Base-by-base conservation (phyloP, 2,329 filamentous ascomycete genomes). In the Fusarium floridanum region DNA sequence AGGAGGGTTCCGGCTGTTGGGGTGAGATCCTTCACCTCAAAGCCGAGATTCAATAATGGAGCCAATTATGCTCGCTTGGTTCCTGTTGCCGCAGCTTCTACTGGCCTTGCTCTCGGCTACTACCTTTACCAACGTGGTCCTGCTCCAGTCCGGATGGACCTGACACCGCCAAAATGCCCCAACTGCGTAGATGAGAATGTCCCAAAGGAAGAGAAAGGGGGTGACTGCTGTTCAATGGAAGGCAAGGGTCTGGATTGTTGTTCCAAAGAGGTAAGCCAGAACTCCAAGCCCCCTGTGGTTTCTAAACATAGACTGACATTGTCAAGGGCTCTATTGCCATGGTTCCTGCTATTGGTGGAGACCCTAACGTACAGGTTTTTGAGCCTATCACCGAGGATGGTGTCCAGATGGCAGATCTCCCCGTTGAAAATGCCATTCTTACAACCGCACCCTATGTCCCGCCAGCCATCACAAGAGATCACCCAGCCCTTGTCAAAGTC, bases 101-200 rank as follows among this genome's bases (percentile, higher is more conserved):
- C 62, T 3, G 50, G 62, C 17, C 24, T 65, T 22, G 53, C 50
- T 22, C 14, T 59, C 53, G 53, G 50, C 8, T 41, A n/a, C 32
- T 60, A 60, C 43, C 50, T 65, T 7, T 65, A 65, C 50, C 50
- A 22, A 16, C 53, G 48, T n/a, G 29, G 39, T 12, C 10, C 27
- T 6, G 4, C n/a, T 4, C 62, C 62, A 14, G 50, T 20, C 27
- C 20, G 17, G 29, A 65, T 65, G 53, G n/a, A 27, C 12, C 29
- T 60, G 20, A 10, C 53, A 12, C 32, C 34, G n/a, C 62, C 62
- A 14, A 65, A 65, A 29, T 60, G 62, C 22, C 50, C 34, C 27
- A 29, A 41, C 22, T 65, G 62, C 43, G 39, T 48, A 41, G 36
- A 59, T 7, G 22, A 59, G 34, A 41, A 24, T 3, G 6, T 17